These are phyloP conservation scores for Pachysandra terminalis DNA, from an alignment of 164 flowering plant genomes.

Conservation along the genomic window DNA sequence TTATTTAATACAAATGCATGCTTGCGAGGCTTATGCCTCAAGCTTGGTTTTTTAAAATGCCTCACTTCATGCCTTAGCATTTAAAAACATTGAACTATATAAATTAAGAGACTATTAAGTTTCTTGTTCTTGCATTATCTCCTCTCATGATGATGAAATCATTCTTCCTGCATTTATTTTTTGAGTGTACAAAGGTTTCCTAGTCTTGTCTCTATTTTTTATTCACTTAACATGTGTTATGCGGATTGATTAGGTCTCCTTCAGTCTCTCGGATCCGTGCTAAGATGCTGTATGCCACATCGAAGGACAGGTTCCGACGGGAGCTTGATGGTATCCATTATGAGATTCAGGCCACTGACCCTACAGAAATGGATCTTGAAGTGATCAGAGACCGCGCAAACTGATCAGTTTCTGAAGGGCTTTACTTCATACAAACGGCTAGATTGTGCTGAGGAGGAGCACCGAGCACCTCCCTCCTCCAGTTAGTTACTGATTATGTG, in stretches of 20 bases:
- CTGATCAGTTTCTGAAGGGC: conserved; percentile 12
- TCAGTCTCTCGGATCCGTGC: conserved; percentile 56
- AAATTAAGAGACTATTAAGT: no score
- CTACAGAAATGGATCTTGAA: conserved; percentile 78
- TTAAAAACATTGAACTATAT: no score
- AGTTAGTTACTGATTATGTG: conserved; percentile 11
- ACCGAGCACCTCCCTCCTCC: not conserved
- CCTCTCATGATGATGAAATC: no score
- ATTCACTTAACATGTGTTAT: not conserved
- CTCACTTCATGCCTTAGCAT: no score
- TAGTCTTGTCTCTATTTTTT: not conserved
- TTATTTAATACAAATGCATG: no score
- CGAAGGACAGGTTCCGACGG: conserved; percentile 65
- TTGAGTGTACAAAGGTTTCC: not conserved
- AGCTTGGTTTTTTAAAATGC: no score
- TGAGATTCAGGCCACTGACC: conserved; percentile 87
- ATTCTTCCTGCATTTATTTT: no score
- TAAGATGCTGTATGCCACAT: conserved; percentile 85
- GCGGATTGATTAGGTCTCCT: conserved; percentile 54
- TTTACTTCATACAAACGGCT: not conserved
- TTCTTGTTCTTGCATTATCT: no score
- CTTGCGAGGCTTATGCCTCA: no score
- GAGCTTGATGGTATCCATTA: conserved; percentile 70
- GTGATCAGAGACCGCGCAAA: conserved; percentile 65
- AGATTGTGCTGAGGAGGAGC: not conserved